phyloP scores from a whole-genome alignment of 2,329 filamentous ascomycete species.

The Clonostachys rhizophaga region DNA sequence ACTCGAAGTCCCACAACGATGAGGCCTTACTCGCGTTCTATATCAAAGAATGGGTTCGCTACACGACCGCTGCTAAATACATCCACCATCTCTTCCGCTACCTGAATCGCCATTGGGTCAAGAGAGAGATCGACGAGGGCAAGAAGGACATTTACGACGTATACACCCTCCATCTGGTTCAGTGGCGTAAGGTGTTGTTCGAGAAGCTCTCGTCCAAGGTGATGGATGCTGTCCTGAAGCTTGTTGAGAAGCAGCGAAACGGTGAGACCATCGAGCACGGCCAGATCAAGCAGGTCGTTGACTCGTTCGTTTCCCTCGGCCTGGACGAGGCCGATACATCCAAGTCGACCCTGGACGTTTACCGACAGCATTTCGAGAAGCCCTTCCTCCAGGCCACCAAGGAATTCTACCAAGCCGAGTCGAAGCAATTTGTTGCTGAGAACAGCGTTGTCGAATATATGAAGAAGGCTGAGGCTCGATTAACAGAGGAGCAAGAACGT shows the following conservation, averaged over 20 bases:
- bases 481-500: constrained; percentile 91
- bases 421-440: constrained; percentile 88
- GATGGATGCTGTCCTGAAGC: constrained; percentile 90
- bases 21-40: constrained; percentile 90
- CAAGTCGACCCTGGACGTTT: constrained; percentile 93
- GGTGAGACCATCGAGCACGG: constrained; percentile 96
- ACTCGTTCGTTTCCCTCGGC: constrained; percentile 93
- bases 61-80: constrained; percentile 93
- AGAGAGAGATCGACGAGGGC: constrained; percentile 96
- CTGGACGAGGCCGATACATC: constrained; percentile 89
- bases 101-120: constrained; percentile 97
- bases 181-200: constrained; percentile 93
- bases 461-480: constrained; percentile 92
- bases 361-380: constrained; percentile 85
- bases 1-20: constrained; percentile 77
- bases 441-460: constrained; percentile 99
- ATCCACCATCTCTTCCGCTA: constrained; percentile 97
- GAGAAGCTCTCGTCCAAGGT: constrained; percentile 77
- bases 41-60: constrained; percentile 93
- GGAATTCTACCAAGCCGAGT: constrained; percentile 86
- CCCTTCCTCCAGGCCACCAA: constrained; percentile 86
- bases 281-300: constrained; percentile 95
- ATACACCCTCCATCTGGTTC: constrained; percentile 92
- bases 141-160: constrained; percentile 99
- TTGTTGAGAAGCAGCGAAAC: constrained; percentile 95